phyloP scores from a whole-genome alignment of 441 rosid species.

The Erodium texanum region DNA sequence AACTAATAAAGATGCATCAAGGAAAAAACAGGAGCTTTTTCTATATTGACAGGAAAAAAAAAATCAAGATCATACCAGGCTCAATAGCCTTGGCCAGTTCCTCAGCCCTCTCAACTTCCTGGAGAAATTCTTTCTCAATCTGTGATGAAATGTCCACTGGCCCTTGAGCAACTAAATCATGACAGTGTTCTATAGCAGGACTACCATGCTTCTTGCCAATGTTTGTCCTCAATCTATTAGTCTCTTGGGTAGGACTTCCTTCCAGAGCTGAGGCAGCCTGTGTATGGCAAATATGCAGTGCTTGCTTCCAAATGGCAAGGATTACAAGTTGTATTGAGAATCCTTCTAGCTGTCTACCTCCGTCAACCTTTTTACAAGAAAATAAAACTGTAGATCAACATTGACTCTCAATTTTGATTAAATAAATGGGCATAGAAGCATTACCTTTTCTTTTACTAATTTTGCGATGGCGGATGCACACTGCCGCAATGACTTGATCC shows the following conservation, averaged over 20 bases:
- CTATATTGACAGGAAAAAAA: not conserved
- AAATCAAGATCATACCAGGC: slow-evolving; percentile 42
- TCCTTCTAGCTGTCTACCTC: slow-evolving; percentile 55
- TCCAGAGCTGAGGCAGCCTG: slow-evolving; percentile 83
- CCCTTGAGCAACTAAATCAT: slow-evolving; percentile 25
- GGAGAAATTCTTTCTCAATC: slow-evolving; percentile 70
- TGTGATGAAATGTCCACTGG: slow-evolving; percentile 43
- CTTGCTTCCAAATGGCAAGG: slow-evolving; percentile 95
- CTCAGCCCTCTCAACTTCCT: slow-evolving; percentile 75
- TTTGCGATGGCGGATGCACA: slow-evolving; percentile 63
- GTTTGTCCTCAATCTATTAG: slow-evolving; percentile 35
- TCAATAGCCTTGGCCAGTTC: slow-evolving; percentile 66
- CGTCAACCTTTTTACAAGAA: slow-evolving; percentile 34
- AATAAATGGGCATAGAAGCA: slow-evolving; percentile 7
- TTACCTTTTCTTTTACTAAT: slow-evolving; percentile 59
- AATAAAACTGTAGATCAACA: no score
- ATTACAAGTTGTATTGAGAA: slow-evolving; percentile 87
- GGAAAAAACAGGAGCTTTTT: no score
- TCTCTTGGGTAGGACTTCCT: slow-evolving; percentile 64
- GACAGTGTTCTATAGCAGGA: slow-evolving; percentile 33
- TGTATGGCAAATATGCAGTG: slow-evolving; percentile 79
- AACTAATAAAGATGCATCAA: not conserved
- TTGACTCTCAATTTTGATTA: not conserved
- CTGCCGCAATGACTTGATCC: slow-evolving; percentile 68
- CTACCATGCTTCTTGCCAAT: slow-evolving; percentile 41